Base-by-base conservation (phyloP, 768 basidiomycete species). In the Tylopilus subfusipes region DNA sequence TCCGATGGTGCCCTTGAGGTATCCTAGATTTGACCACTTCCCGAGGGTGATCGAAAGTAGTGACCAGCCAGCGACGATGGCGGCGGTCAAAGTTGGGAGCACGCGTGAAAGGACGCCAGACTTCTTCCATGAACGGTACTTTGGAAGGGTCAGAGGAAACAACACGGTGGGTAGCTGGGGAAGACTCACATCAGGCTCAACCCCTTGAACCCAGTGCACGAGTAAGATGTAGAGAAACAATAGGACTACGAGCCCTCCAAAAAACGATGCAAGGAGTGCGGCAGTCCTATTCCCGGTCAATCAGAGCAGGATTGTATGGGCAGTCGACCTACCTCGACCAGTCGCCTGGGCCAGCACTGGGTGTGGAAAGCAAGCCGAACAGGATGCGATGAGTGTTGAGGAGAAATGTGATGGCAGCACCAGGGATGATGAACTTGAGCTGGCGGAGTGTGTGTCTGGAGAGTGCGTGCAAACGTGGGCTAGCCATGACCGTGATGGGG, bases 351-450 rank as follows among this genome's bases (percentile, higher is more conserved):
- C 70, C 63, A 18, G 74, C 66, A 5, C 75, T 63, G 22, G 57
- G 57, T 24, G 62, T 30, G 22, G 42, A 58, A 11, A 74, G 48
- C 25, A 85, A 63, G 36, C 62, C 61, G 69, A 75, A 75, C 57
- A 88, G 75, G 61, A 81, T 70, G 39, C 75, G 69, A 33, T 82
- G 67, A 12, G 84, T 84, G 30, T 78, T 76, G 29, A 90, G 73
- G 63, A 81, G 80, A 66, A 83, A 84, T 4, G 87, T 88, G 63
- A 84, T 58, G 38, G 71, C 63, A 2, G 75, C 83, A 12, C 89
- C 88, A n/a, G 89, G 88, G 12, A 90, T 63, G 43, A 89, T 81
- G 52, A 90, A 83, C 65, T 90, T 88, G 64, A 90, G 78, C 73
- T 90, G 88, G 47, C 80, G 78, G 52, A 81, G 65, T 1, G 83